Conservation (phyloP, 345 rosid species). For the Psidium guajava region DNA sequence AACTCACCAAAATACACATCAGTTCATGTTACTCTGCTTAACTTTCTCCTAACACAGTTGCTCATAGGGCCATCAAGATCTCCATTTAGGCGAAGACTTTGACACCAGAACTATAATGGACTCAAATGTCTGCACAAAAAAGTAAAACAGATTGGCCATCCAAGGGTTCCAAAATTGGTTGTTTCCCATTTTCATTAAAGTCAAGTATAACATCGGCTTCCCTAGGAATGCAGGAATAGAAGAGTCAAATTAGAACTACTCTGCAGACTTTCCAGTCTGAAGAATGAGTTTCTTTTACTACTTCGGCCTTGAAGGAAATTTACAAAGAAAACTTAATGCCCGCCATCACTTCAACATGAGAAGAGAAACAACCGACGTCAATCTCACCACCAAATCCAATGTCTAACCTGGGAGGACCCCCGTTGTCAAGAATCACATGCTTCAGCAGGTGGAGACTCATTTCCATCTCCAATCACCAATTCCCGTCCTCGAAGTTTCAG, state of each 20-base stretch:
- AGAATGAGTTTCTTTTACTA: neutral
- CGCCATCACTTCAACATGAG: neutral
- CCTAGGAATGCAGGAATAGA: neutral
- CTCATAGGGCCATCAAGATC: neutral
- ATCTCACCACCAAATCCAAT: neutral
- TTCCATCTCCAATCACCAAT: neutral
- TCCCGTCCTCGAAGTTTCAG: neutral
- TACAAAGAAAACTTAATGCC: neutral
- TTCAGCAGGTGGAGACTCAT: neutral
- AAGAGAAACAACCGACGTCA: neutral
- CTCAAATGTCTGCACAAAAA: neutral
- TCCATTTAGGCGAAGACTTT: neutral
- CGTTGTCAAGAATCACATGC: neutral
- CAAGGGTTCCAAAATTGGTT: neutral
- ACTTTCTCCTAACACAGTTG: neutral
- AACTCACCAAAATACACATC: neutral
- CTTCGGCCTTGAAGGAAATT: neutral
- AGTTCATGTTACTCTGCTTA: neutral
- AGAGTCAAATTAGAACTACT: neutral
- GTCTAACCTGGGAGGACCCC: neutral
- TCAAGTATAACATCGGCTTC: neutral
- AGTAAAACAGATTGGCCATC: neutral
- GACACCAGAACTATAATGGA: neutral
- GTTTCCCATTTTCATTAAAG: neutral
- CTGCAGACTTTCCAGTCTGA: neutral